phyloP scores from a whole-genome alignment of 345 rosid species.

The Linum tenue region DNA sequence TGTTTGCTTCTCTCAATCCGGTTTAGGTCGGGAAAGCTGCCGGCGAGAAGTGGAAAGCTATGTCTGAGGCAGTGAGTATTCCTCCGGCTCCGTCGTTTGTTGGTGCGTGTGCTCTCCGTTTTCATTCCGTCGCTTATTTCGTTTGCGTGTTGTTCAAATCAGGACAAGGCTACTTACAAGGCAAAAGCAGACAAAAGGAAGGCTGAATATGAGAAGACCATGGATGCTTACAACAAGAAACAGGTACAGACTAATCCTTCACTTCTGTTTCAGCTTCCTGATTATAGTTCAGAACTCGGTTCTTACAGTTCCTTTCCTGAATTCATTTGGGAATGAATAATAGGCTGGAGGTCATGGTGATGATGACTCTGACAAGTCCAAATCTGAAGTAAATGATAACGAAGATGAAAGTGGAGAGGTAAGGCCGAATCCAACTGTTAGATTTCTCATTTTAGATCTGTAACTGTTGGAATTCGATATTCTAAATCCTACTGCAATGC shows the following conservation, averaged over 20 bases:
- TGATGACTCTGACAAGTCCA: not conserved
- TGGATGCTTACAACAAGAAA: slow-evolving; percentile 55
- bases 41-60: slow-evolving; percentile 65
- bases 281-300: not conserved
- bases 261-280: not conserved
- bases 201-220: slow-evolving; percentile 49
- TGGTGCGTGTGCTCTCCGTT: not conserved
- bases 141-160: not conserved
- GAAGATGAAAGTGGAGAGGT: not conserved
- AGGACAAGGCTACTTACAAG: slow-evolving; percentile 65
- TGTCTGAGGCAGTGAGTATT: slow-evolving; percentile 51
- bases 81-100: not conserved
- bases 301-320: not conserved
- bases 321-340: not conserved
- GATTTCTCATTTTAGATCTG: not conserved
- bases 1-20: not conserved
- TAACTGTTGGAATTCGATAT: no score
- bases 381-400: not conserved
- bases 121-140: not conserved
- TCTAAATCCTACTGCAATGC: no score
- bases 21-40: slow-evolving; percentile 77
- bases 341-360: not conserved
- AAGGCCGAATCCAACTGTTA: not conserved
- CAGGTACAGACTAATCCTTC: slow-evolving; percentile 26
- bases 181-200: slow-evolving; percentile 53